phyloP scores from a whole-genome alignment of 495 filamentous ascomycete genomes.

The Neurospora africana region DNA sequence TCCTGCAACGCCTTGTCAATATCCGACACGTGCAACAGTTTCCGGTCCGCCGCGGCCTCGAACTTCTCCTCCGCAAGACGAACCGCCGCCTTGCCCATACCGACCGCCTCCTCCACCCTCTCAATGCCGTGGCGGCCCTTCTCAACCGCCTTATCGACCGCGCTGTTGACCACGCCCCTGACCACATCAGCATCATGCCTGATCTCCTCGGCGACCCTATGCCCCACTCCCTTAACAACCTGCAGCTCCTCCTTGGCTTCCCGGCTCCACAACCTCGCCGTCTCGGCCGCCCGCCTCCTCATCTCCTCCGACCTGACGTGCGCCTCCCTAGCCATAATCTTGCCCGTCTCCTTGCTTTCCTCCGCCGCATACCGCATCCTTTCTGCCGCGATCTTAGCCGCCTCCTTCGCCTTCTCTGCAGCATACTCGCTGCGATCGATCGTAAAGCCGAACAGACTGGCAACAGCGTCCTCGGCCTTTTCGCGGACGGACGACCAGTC shows the following conservation, averaged over 20 bases:
- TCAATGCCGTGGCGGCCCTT: conserved; percentile 18
- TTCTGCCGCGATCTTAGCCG: conserved; percentile 14
- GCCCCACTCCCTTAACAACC: conserved; percentile 4
- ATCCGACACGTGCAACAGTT: conserved; percentile 22
- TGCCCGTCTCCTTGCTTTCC: conserved; percentile 21
- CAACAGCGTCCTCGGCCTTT: conserved; percentile 34
- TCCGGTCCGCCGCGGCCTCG: conserved; percentile 17
- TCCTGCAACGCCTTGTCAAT: conserved; percentile 37
- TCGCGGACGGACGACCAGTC: conserved; percentile 53
- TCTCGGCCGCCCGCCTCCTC: background rate
- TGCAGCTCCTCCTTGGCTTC: conserved; percentile 6
- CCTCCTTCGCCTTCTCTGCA: conserved; percentile 9
- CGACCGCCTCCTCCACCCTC: background rate
- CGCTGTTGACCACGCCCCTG: conserved; percentile 13
- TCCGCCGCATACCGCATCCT: conserved; percentile 11
- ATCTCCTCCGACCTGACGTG: background rate
- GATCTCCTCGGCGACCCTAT: conserved; percentile 2
- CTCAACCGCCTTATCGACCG: conserved; percentile 20
- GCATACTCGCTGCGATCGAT: background rate
- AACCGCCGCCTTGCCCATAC: conserved; percentile 17
- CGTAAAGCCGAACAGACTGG: conserved; percentile 18
- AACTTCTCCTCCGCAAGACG: conserved; percentile 17
- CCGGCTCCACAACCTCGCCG: conserved; percentile 12
- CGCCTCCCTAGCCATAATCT: conserved; percentile 19
- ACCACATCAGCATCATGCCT: conserved; percentile 5